phyloP scores from a whole-genome alignment of 768 basidiomycete genomes.

The Hericium alpestre region DNA sequence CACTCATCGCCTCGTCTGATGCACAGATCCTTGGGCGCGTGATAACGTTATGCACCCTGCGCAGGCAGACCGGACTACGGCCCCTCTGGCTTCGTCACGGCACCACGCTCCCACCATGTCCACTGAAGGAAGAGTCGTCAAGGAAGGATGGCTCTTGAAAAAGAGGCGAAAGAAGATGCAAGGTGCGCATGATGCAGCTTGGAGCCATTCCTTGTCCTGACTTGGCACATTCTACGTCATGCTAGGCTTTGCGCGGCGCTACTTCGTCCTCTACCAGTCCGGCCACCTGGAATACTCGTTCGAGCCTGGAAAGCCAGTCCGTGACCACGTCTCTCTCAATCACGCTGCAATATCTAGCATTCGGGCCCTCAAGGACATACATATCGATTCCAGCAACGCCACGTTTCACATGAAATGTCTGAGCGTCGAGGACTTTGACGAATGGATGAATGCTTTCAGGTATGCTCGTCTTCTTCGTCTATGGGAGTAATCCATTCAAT shows the following conservation, averaged over 20 bases:
- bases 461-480: constrained; percentile 18
- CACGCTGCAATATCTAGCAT: constrained; percentile 72
- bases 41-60: too few relatives aligned
- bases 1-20: too few relatives aligned
- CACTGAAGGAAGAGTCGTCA: constrained; percentile 24
- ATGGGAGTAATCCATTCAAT: not conserved
- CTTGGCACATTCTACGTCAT: not conserved
- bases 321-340: constrained; percentile 54
- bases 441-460: constrained; percentile 72
- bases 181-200: constrained; percentile 32
- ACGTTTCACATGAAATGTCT: constrained; percentile 80
- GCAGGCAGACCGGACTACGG: too few relatives aligned
- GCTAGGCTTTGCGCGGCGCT: constrained; percentile 75
- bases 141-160: constrained; percentile 76
- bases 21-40: too few relatives aligned
- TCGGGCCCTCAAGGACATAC: constrained; percentile 67
- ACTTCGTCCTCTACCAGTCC: constrained; percentile 59
- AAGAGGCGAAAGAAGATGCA: constrained; percentile 85
- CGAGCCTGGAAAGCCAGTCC: constrained; percentile 56
- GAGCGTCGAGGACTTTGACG: constrained; percentile 56
- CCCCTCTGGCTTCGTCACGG: too few relatives aligned
- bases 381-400: constrained; percentile 63
- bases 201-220: not conserved
- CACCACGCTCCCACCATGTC: too few relatives aligned
- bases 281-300: constrained; percentile 70